These are phyloP conservation scores for Aspergillus nanangensis DNA, from an alignment of 495 filamentous ascomycete species.

Conservation along the genomic window DNA sequence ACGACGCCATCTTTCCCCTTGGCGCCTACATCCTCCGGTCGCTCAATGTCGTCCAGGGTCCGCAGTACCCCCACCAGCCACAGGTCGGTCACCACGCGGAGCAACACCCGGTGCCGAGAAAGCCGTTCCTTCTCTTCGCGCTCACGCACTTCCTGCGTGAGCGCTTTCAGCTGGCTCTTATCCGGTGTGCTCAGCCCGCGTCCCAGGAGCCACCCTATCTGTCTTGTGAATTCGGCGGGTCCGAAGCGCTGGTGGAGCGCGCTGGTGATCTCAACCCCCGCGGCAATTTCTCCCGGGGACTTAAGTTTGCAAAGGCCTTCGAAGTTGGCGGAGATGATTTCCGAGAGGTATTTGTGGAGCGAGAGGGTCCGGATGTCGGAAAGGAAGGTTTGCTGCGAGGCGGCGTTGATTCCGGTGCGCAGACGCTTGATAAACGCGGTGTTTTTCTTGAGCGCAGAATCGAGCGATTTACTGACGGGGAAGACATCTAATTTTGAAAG, in stretches of 20 bases:
- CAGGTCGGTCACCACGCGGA: constrained; percentile 89
- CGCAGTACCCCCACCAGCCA: constrained; percentile 89
- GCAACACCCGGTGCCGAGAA: constrained; percentile 75
- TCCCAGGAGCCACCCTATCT: constrained; percentile 88
- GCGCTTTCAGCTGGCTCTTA: constrained; percentile 72
- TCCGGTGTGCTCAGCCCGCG: constrained; percentile 91
- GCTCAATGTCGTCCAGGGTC: constrained; percentile 82
- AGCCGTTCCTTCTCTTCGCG: constrained; percentile 95
- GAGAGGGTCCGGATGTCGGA: constrained; percentile 90
- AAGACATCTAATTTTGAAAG: constrained; percentile 61
- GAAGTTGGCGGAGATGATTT: constrained; percentile 96
- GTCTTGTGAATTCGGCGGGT: constrained; percentile 82
- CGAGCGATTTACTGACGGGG: constrained; percentile 72
- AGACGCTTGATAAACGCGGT: constrained; percentile 98
- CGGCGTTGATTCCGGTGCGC: constrained; percentile 78
- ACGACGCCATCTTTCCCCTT: constrained; percentile 58
- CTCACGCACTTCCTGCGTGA: constrained; percentile 78
- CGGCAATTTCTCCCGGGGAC: constrained; percentile 80
- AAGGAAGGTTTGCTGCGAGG: constrained; percentile 75
- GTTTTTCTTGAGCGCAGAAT: constrained; percentile 98
- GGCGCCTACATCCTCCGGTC: constrained; percentile 75
- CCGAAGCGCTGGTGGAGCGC: constrained; percentile 96
- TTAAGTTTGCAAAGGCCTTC: constrained; percentile 93
- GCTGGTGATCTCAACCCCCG: constrained; percentile 88
- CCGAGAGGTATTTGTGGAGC: constrained; percentile 94